Percentiles rank a stretch among this genome's conserved stretches.
These are phyloP conservation scores for Phytophthora meadii DNA, from an alignment of 352 stramenopile genomes.

Conservation along the genomic window DNA sequence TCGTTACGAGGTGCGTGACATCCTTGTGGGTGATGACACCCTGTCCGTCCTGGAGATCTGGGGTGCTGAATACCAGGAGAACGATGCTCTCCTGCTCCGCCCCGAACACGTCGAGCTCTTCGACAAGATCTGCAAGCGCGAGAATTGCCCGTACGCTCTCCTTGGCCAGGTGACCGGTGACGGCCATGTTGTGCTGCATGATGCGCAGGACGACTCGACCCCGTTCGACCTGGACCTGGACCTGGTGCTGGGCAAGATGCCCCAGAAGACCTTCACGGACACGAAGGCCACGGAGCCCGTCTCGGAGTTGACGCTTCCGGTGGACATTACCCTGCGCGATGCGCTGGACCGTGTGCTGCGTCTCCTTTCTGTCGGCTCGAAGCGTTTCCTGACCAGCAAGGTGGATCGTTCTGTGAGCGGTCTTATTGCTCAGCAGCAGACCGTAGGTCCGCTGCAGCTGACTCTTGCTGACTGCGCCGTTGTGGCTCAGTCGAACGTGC, in stretches of 20 bases:
- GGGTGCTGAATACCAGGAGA: conserved; percentile 99
- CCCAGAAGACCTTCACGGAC: conserved; percentile 98
- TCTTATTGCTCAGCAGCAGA: conserved; percentile 98
- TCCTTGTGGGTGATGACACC: conserved; percentile 97
- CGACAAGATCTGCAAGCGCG: conserved; percentile 94
- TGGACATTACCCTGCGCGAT: conserved; percentile 88
- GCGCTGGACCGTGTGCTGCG: conserved; percentile 96
- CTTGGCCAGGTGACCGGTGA: conserved; percentile 96
- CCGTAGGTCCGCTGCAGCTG: conserved; percentile 97
- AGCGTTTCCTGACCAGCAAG: conserved; percentile 97
- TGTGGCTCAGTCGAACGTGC: conserved; percentile 96
- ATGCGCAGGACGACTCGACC: conserved; percentile 94
- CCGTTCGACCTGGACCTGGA: conserved; percentile 98
- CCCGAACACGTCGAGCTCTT: conserved; percentile 93
- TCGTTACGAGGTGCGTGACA: conserved; percentile 96
- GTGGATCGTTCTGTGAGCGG: conserved; percentile 98
- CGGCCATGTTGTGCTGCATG: conserved; percentile 96
- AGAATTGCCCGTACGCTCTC: conserved; percentile 97
- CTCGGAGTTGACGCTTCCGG: conserved; percentile 79
- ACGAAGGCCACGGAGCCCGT: conserved; percentile 63
- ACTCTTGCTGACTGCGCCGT: conserved; percentile 98
- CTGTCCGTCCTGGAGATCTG: conserved; percentile 99
- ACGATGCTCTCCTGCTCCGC: conserved; percentile 97
- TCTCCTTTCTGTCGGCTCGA: conserved; percentile 97
- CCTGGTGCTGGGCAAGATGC: conserved; percentile 99